Conservation (phyloP, 1,284 basidiomycete species). For the Boletus sp. region DNA sequence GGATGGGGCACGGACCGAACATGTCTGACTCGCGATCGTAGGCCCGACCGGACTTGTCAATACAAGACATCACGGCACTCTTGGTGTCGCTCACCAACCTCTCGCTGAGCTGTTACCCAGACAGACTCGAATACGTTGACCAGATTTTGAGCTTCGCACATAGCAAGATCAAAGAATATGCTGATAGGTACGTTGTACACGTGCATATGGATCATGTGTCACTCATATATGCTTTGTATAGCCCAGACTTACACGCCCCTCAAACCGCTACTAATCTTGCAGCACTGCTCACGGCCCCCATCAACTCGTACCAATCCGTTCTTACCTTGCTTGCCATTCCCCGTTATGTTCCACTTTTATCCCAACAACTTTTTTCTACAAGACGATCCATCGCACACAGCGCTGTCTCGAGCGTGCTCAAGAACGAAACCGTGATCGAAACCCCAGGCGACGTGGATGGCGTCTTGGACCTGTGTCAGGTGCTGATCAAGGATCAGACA, state of each 20-base stretch:
- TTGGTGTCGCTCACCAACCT: conserved; percentile 93
- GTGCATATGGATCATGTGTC: neutral
- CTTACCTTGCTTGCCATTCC: conserved; percentile 93
- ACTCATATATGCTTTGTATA: conserved; percentile 33
- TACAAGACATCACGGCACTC: conserved; percentile 94
- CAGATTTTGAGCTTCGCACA: conserved; percentile 89
- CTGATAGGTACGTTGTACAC: conserved; percentile 61
- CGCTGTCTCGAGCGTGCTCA: conserved; percentile 88
- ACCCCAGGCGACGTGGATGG: conserved; percentile 90
- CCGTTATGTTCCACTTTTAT: conserved; percentile 81
- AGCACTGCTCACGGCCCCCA: conserved; percentile 86
- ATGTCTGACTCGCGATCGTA: conserved; percentile 38
- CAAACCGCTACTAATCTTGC: conserved; percentile 90
- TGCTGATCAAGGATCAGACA: conserved; percentile 87
- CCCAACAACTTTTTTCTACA: conserved; percentile 85
- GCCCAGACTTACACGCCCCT: conserved; percentile 85
- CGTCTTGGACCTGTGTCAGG: conserved; percentile 87
- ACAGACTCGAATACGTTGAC: conserved; percentile 93
- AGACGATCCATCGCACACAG: conserved; percentile 90
- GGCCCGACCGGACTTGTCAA: conserved; percentile 93
- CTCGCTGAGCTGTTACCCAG: conserved; percentile 93
- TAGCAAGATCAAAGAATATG: conserved; percentile 83
- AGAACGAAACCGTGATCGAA: conserved; percentile 93
- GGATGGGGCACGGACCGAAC: too few relatives aligned
- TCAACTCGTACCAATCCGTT: conserved; percentile 92